Conservation (phyloP, 2,329 filamentous ascomycete genomes). For the Phialophora verrucosa region DNA sequence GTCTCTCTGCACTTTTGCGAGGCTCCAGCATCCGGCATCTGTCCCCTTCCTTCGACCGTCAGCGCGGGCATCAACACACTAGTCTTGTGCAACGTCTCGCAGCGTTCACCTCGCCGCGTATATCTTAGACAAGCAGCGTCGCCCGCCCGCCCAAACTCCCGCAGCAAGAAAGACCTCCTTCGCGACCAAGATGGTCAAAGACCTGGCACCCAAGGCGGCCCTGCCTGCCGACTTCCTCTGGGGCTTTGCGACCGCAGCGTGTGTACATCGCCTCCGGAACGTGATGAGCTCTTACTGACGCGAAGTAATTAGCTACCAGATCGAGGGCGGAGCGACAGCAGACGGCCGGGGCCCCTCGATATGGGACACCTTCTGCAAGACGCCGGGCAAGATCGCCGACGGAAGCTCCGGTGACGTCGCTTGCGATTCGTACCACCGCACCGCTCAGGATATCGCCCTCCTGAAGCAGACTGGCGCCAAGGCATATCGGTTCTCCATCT, state of each 20-base stretch:
- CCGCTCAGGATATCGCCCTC: conserved; percentile 75
- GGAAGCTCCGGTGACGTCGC: conserved; percentile 75
- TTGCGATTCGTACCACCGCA: conserved; percentile 86
- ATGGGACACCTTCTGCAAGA: conserved; percentile 87
- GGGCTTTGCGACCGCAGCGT: conserved; percentile 81
- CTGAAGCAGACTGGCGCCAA: conserved; percentile 75
- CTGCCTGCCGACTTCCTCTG: conserved; percentile 74
- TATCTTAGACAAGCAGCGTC: background rate
- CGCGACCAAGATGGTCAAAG: conserved; percentile 30
- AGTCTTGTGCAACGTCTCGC: conserved; percentile 4
- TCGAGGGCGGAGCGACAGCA: conserved; percentile 75
- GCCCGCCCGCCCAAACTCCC: background rate
- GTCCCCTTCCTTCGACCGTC: background rate
- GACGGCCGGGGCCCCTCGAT: conserved; percentile 83
- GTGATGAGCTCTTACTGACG: conserved; percentile 11
- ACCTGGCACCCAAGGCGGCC: conserved; percentile 41
- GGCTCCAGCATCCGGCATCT: conserved; percentile 5
- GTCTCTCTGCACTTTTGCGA: conserved; percentile 3
- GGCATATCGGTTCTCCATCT: conserved; percentile 83
- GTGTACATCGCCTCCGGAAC: conserved; percentile 43
- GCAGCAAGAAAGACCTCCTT: background rate
- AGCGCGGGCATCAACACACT: background rate
- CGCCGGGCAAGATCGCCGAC: conserved; percentile 81
- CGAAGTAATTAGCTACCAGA: conserved; percentile 71
- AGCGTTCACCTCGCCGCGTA: background rate